Conservation (phyloP, 2,329 filamentous ascomycete species). For the Talaromyces rugulosus region DNA sequence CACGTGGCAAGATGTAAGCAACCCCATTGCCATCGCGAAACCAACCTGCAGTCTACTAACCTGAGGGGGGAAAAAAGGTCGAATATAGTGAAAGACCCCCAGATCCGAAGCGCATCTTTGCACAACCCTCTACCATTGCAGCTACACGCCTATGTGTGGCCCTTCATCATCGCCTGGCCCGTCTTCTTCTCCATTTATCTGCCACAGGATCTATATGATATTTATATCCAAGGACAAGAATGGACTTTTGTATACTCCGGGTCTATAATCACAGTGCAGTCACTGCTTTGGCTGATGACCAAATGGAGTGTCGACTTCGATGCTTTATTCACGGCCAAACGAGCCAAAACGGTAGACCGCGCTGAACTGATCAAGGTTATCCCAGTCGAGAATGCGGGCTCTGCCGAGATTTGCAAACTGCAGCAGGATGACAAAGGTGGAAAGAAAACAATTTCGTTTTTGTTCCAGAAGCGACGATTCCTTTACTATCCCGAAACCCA, state of each 20-base stretch:
- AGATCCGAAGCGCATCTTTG: conserved; percentile 83
- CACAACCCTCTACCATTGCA: conserved; percentile 78
- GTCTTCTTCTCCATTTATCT: conserved; percentile 86
- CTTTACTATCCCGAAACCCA: conserved; percentile 69
- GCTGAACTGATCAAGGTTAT: conserved; percentile 90
- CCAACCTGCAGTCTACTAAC: conserved; percentile 8
- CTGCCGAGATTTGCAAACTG: conserved; percentile 80
- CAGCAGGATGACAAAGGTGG: conserved; percentile 70
- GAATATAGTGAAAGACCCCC: conserved; percentile 83
- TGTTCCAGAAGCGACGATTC: conserved; percentile 98
- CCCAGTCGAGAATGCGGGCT: conserved; percentile 81
- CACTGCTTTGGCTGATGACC: conserved; percentile 88
- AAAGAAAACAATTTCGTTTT: conserved; percentile 76
- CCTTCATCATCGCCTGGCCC: conserved; percentile 88
- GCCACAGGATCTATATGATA: conserved; percentile 76
- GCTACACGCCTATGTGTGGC: conserved; percentile 87
- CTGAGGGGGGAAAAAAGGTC: conserved; percentile 47
- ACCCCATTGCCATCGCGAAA: not conserved
- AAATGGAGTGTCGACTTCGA: conserved; percentile 93
- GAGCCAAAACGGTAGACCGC: conserved; percentile 64
- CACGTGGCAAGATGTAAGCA: conserved; percentile 15
- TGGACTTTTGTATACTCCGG: conserved; percentile 97
- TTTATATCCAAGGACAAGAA: conserved; percentile 87
- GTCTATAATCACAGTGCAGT: conserved; percentile 80
- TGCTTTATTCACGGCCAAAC: conserved; percentile 73